These are phyloP conservation scores for Nicotiana obtusifolia DNA, from an alignment of 257 asterid species.

Conservation along the genomic window DNA sequence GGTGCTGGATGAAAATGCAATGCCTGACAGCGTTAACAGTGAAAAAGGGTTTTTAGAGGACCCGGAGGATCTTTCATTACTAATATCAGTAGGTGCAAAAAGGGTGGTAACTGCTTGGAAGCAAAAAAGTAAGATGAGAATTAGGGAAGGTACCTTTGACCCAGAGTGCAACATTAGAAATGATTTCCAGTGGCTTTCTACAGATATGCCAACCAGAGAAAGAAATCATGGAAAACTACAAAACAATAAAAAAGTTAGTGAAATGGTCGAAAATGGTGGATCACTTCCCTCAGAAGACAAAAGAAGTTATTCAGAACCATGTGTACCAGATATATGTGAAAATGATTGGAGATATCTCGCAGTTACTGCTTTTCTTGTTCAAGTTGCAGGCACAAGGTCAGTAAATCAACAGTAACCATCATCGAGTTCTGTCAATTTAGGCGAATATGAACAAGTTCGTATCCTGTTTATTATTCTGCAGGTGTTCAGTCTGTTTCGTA, in stretches of 20 bases:
- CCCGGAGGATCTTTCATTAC: conserved; percentile 40
- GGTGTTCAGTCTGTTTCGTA: conserved; percentile 72
- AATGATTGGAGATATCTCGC: conserved; percentile 96
- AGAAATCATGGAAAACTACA: conserved; percentile 36
- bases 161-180: conserved; percentile 22
- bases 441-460: not conserved
- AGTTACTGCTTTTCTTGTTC: conserved; percentile 88
- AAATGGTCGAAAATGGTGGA: conserved; percentile 27
- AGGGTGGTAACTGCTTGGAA: conserved; percentile 96
- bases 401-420: conserved; percentile 19
- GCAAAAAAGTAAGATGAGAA: conserved; percentile 33
- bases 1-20: conserved; percentile 29
- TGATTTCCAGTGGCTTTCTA: conserved; percentile 82
- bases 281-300: conserved; percentile 27
- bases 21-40: conserved; percentile 22
- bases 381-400: conserved; percentile 65
- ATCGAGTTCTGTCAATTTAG: not conserved
- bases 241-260: conserved; percentile 29
- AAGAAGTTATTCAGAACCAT: conserved; percentile 26
- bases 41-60: conserved; percentile 32
- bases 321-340: conserved; percentile 51
- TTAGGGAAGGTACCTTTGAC: conserved; percentile 23
- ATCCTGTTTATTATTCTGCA: conserved; percentile 30
- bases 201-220: conserved; percentile 76
- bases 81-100: conserved; percentile 95